These are phyloP conservation scores for Fusarium papillatum DNA, from an alignment of 2,329 filamentous ascomycete genomes.

Conservation along the genomic window DNA sequence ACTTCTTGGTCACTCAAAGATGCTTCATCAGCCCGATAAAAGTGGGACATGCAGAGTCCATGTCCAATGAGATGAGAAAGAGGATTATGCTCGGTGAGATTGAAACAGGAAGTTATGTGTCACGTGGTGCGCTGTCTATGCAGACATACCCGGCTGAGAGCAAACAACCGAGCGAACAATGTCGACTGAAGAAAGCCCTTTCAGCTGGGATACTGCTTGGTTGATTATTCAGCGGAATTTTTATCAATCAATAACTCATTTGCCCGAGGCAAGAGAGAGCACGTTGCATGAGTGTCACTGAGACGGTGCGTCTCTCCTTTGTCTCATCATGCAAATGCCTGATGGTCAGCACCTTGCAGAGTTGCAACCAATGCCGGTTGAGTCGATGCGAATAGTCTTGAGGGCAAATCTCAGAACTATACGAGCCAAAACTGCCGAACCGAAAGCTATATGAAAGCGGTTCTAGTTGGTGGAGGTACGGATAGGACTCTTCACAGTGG, in stretches of 20 bases:
- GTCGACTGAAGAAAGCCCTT: background rate
- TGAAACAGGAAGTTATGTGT: constrained; percentile 33
- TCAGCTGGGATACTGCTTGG: background rate
- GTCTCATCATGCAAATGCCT: background rate
- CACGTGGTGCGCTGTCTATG: constrained; percentile 25
- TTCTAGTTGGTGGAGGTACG: background rate
- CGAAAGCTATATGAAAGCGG: background rate
- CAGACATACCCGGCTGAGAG: background rate
- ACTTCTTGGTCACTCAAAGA: constrained; percentile 19
- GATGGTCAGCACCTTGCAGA: background rate
- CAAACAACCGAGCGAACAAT: background rate
- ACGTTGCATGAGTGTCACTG: background rate
- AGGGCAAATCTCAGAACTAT: background rate
- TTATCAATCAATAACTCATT: background rate
- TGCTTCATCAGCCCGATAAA: constrained; percentile 21
- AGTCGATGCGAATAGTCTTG: background rate
- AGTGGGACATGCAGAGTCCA: background rate
- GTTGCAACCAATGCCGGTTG: background rate
- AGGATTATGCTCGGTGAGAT: constrained; percentile 31
- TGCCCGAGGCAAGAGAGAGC: background rate
- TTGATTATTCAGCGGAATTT: background rate
- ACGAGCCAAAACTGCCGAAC: background rate
- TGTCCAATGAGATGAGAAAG: background rate
- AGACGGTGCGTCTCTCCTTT: background rate
- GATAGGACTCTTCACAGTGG: background rate